Base-by-base conservation (phyloP, 768 basidiomycete species). In the Omphalotus guepiniiformis region DNA sequence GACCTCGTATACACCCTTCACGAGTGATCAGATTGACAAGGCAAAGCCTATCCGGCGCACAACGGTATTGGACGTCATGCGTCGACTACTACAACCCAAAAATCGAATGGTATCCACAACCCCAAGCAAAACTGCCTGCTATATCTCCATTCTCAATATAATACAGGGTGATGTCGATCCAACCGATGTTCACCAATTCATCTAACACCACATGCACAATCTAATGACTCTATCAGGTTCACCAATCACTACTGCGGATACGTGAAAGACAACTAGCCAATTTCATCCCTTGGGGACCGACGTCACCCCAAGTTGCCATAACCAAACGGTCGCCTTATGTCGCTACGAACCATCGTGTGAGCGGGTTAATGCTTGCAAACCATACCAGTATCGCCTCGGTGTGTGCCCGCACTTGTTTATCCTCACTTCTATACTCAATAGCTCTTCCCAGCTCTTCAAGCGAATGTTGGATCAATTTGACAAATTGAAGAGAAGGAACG, bases 251-350 rank as follows among this genome's bases (percentile, higher is more conserved):
- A 18, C 78, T 99, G 21, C 85, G 96, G 8, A 98, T 99, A 57
- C 85, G 96, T 34, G 96, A 99, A 67, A 82, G 96, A 22, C 91
- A 96, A 58, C 75, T 98, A 21, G 96, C 96, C 13, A 94, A 90
- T 61, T 98, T 99, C 64, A 97, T 99, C 53, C 96, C 96, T 5
- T 99, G 96, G 96, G 96, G 96, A 11, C 96, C 96, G 1, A 94
- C 94, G 4, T 94, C 93, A 28, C 95, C 96, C 57, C 96, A 99
- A 67, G 95, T 99, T 6, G 95, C 96, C 4, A 69, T 97, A 50
- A 96, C 94, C 1, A 83, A 90, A 49, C 84, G 80, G 57, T 93
- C 91, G 13, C 93, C 93, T 5, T 95, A 95, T 59, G 71, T 96
- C 44, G 75, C 82, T 4, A 83, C 88, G 30, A 88, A 85, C 58